phyloP scores from a whole-genome alignment of 2,329 filamentous ascomycete genomes.

The Pezicula carpinea region DNA sequence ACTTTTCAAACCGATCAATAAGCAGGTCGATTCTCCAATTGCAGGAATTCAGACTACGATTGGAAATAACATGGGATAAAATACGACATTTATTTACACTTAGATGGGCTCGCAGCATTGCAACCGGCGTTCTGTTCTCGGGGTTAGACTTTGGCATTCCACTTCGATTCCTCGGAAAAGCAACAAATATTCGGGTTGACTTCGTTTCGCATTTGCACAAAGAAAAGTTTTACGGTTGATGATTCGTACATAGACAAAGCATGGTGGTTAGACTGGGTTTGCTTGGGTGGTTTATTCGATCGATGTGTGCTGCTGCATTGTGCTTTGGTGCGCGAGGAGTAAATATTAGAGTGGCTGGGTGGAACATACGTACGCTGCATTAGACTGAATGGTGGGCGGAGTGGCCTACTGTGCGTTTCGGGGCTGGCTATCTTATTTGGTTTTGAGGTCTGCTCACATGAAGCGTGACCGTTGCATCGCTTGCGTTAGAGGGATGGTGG shows the following conservation, averaged over 20 bases:
- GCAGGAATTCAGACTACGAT: conserved; percentile 1
- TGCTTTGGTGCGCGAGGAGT: too few species aligned
- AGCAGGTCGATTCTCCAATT: conserved; percentile 32
- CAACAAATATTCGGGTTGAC: too few species aligned
- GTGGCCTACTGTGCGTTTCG: too few species aligned
- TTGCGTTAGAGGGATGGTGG: neutral
- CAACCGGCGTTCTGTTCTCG: conserved; percentile 1
- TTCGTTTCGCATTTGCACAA: neutral
- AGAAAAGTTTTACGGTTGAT: neutral
- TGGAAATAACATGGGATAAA: conserved; percentile 1
- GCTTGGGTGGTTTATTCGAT: too few species aligned
- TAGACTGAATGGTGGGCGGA: too few species aligned
- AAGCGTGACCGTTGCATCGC: neutral
- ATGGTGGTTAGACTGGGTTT: too few species aligned
- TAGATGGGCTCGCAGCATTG: neutral
- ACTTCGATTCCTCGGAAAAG: neutral
- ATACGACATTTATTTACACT: neutral
- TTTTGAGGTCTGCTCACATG: too few species aligned
- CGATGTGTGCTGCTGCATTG: too few species aligned
- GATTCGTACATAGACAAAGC: too few species aligned
- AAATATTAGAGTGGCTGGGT: too few species aligned
- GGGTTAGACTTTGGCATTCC: neutral
- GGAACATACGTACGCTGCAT: too few species aligned
- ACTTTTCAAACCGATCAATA: conserved; percentile 59
- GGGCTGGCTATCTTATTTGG: neutral